Conservation (phyloP, 2,329 filamentous ascomycete genomes). For the Cladosporium austrohemisphaericum region DNA sequence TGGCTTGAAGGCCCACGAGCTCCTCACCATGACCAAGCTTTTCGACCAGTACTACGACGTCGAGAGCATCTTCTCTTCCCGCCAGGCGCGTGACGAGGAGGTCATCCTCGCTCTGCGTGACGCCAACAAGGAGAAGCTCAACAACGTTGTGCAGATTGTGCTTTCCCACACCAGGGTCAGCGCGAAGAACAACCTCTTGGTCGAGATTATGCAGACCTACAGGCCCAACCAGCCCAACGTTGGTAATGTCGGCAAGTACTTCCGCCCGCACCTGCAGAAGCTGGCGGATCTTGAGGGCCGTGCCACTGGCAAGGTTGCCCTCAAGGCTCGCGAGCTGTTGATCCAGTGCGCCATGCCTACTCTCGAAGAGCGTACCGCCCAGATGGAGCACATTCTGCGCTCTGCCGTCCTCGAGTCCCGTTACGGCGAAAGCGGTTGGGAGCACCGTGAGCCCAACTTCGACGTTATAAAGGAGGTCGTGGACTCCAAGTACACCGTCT, state of each 20-base stretch:
- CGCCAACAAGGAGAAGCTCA: slow-evolving; percentile 89
- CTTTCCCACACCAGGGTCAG: slow-evolving; percentile 90
- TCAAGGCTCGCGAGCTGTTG: slow-evolving; percentile 95
- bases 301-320: slow-evolving; percentile 86
- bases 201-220: slow-evolving; percentile 91
- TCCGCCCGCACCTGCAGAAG: slow-evolving; percentile 76
- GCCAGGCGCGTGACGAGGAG: slow-evolving; percentile 83
- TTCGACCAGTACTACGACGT: slow-evolving; percentile 77
- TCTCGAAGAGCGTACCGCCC: slow-evolving; percentile 85
- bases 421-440: slow-evolving; percentile 95
- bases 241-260: slow-evolving; percentile 82
- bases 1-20: slow-evolving; percentile 86
- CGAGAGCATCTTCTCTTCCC: slow-evolving; percentile 82
- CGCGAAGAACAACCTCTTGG: slow-evolving; percentile 87
- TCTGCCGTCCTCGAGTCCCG: slow-evolving; percentile 95
- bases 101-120: slow-evolving; percentile 91
- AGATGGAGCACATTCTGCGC: slow-evolving; percentile 98
- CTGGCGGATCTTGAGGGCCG: slow-evolving; percentile 86
- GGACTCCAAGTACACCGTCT: slow-evolving; percentile 97
- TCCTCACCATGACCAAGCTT: slow-evolving; percentile 73
- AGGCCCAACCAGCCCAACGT: slow-evolving; percentile 88
- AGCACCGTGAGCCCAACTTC: slow-evolving; percentile 86
- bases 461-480: slow-evolving; percentile 95
- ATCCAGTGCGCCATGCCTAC: slow-evolving; percentile 97
- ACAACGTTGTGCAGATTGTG: slow-evolving; percentile 79